These are phyloP conservation scores for Lecanicillium sp. DNA, from an alignment of 2,329 filamentous ascomycete genomes.

Conservation along the genomic window DNA sequence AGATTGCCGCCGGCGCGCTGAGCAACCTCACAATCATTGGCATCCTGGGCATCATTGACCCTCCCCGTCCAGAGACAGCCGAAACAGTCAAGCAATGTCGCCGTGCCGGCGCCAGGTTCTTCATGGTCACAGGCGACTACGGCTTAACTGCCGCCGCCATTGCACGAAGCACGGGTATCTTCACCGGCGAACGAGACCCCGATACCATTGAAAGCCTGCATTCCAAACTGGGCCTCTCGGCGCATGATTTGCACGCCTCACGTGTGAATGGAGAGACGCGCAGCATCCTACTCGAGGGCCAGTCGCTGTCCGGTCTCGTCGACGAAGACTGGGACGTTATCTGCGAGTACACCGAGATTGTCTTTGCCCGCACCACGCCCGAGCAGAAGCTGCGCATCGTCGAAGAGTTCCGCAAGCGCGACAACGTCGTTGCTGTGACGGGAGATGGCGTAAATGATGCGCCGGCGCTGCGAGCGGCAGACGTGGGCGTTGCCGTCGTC, in stretches of 20 bases:
- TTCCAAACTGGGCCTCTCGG: slow-evolving; percentile 7
- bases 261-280: slow-evolving; percentile 13
- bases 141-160: slow-evolving; percentile 57
- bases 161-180: slow-evolving; percentile 57
- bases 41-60: slow-evolving; percentile 43
- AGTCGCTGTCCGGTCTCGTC: slow-evolving; percentile 48
- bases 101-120: slow-evolving; percentile 36
- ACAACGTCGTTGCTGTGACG: slow-evolving; percentile 61
- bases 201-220: slow-evolving; percentile 22
- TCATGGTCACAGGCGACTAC: slow-evolving; percentile 42
- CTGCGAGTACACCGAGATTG: slow-evolving; percentile 49
- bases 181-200: slow-evolving; percentile 39
- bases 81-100: slow-evolving; percentile 32
- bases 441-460: slow-evolving; percentile 66
- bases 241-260: slow-evolving; percentile 12
- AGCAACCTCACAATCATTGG: slow-evolving; percentile 40
- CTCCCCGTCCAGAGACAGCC: slow-evolving; percentile 34
- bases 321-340: slow-evolving; percentile 35
- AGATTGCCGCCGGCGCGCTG: slow-evolving; percentile 31
- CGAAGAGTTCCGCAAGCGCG: slow-evolving; percentile 52
- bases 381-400: slow-evolving; percentile 68
- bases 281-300: slow-evolving; percentile 42
- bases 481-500: slow-evolving; percentile 63
- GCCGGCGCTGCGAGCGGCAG: slow-evolving; percentile 56
- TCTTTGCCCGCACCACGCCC: slow-evolving; percentile 62